Percentiles rank a stretch among this genome's conserved stretches.
phyloP scores from a whole-genome alignment of 1,284 basidiomycete species.

The Ceratobasidium sp. region DNA sequence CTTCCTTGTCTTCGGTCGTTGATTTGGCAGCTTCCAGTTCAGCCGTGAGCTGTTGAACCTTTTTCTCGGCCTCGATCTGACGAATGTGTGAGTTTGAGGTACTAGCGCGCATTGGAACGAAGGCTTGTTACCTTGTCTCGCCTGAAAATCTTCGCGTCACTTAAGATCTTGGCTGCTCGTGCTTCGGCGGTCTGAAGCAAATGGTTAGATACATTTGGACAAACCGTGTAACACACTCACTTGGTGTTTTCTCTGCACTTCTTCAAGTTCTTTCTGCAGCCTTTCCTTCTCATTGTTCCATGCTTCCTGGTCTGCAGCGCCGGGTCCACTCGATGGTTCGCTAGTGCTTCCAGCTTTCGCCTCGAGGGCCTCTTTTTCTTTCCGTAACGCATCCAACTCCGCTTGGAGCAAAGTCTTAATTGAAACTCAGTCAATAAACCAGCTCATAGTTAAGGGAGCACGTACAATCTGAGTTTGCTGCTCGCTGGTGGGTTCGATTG shows the following conservation, averaged over 20 bases:
- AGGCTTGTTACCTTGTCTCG: constrained; percentile 51
- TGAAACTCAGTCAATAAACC: constrained; percentile 39
- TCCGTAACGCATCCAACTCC: constrained; percentile 14
- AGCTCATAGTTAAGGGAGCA: constrained; percentile 42
- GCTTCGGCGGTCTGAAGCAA: constrained; percentile 46
- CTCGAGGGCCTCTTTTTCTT: constrained; percentile 23
- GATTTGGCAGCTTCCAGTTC: constrained; percentile 44
- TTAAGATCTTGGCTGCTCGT: constrained; percentile 47
- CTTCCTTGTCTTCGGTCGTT: neutral
- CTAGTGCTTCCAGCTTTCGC: constrained; percentile 5
- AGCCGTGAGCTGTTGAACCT: constrained; percentile 47
- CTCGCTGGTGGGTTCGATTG: constrained; percentile 52
- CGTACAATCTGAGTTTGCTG: constrained; percentile 53
- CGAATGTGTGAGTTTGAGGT: constrained; percentile 52
- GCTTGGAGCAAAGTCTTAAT: constrained; percentile 52
- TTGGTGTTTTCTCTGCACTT: constrained; percentile 3
- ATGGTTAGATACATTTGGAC: neutral
- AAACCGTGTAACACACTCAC: neutral
- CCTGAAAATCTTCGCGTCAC: constrained; percentile 48
- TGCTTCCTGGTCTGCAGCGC: no score
- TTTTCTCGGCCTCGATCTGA: constrained; percentile 50
- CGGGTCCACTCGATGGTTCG: neutral
- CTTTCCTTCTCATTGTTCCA: no score
- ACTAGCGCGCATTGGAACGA: constrained; percentile 48
- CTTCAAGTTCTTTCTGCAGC: neutral